phyloP scores from a whole-genome alignment of 1,284 basidiomycete genomes.

The Ceratobasidium sp. region DNA sequence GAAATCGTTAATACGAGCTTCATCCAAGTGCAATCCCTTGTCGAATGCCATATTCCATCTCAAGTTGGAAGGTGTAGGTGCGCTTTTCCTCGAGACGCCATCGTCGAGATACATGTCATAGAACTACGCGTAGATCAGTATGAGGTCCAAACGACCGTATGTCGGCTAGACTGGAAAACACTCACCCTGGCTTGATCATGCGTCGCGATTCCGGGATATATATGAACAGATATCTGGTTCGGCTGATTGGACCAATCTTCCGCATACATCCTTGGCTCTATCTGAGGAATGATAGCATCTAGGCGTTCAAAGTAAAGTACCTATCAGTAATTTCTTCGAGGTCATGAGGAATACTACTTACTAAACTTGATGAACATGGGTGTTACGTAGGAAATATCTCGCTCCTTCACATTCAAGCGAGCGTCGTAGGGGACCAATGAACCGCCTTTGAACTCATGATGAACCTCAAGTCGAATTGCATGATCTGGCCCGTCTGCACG shows the following conservation, averaged over 20 bases:
- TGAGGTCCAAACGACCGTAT: background rate
- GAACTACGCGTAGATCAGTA: background rate
- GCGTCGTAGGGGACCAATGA: constrained; percentile 32
- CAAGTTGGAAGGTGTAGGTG: constrained; percentile 11
- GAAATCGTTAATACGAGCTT: background rate
- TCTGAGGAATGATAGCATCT: constrained; percentile 37
- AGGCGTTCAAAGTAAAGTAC: background rate
- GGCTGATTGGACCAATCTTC: constrained; percentile 4
- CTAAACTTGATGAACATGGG: constrained; percentile 36
- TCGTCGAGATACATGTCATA: constrained; percentile 38
- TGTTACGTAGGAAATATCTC: constrained; percentile 30
- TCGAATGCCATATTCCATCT: background rate
- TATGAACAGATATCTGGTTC: constrained; percentile 33
- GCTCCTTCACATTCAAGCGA: constrained; percentile 6
- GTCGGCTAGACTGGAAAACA: background rate
- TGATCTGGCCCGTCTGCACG: constrained; percentile 31
- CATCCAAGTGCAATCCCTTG: background rate
- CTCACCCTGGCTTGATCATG: constrained; percentile 17
- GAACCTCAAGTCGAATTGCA: constrained; percentile 4
- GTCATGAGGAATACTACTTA: background rate
- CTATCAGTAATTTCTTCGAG: background rate
- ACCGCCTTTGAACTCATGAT: constrained; percentile 21
- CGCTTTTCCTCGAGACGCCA: constrained; percentile 35
- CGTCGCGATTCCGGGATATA: constrained; percentile 29
- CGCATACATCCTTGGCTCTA: constrained; percentile 29